Percentiles rank a stretch among this genome's conserved stretches.
These are phyloP conservation scores for Aspergillus coremiiformis DNA, from an alignment of 495 filamentous ascomycete species.

Conservation along the genomic window DNA sequence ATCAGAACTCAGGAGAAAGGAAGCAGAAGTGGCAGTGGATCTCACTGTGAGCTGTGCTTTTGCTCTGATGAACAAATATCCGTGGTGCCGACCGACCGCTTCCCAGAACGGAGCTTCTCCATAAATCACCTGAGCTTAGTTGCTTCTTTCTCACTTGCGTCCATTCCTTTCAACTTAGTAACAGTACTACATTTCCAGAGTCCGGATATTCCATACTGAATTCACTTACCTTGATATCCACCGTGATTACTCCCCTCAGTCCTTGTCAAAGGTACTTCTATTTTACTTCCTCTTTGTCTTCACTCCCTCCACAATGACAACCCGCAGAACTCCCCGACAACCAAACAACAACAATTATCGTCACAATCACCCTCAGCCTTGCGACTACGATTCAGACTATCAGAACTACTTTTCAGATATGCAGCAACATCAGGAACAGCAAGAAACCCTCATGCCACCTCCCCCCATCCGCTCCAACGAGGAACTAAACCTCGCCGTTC, in stretches of 20 bases:
- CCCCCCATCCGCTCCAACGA: conserved; percentile 58
- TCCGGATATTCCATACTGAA: too few species aligned
- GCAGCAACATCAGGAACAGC: conserved; percentile 21
- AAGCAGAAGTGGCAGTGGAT: neutral
- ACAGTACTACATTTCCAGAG: too few species aligned
- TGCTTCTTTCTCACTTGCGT: neutral
- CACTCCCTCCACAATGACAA: conserved; percentile 19
- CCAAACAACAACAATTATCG: conserved; percentile 25
- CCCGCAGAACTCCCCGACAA: conserved; percentile 31
- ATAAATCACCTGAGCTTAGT: conserved; percentile 1
- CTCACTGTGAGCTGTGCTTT: neutral
- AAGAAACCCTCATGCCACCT: conserved; percentile 20
- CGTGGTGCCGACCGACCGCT: conserved; percentile 13
- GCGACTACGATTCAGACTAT: conserved; percentile 62
- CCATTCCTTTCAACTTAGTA: too few species aligned
- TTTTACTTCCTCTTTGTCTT: neutral
- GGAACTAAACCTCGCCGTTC: conserved; percentile 73
- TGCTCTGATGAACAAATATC: neutral
- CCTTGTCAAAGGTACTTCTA: neutral
- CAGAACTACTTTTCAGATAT: conserved; percentile 34
- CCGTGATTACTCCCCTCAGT: neutral
- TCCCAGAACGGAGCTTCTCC: conserved; percentile 8
- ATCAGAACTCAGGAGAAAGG: too few species aligned
- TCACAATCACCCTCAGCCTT: conserved; percentile 30
- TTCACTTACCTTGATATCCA: neutral